These are phyloP conservation scores for Vachellia pachyceras DNA, from an alignment of 306 rosid genomes.

Conservation along the genomic window DNA sequence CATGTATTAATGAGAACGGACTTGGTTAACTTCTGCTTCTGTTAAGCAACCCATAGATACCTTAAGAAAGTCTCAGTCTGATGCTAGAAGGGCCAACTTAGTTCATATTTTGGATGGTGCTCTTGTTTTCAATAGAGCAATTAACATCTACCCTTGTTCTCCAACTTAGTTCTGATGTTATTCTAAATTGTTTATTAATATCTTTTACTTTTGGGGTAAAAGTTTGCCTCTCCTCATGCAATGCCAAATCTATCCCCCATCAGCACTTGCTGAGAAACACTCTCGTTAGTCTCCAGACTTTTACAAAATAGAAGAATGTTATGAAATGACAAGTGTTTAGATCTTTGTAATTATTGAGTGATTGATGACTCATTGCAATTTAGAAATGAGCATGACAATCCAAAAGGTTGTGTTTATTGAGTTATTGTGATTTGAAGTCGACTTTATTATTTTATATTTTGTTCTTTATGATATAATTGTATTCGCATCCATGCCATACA, in stretches of 20 bases:
- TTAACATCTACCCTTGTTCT: too few species aligned
- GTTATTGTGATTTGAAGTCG: not conserved
- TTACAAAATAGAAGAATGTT: not conserved
- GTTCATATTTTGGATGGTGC: not conserved
- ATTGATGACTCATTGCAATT: not conserved
- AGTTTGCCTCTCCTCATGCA: not conserved
- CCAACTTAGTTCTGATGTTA: too few species aligned
- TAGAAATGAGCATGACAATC: not conserved
- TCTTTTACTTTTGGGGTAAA: not conserved
- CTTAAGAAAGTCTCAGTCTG: not conserved
- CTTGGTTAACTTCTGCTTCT: not conserved
- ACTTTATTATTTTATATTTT: not conserved
- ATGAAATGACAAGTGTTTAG: not conserved
- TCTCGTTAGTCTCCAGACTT: not conserved
- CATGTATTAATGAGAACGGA: not conserved
- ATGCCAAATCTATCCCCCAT: not conserved
- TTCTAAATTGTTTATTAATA: not conserved
- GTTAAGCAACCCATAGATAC: not conserved
- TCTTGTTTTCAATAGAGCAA: not conserved
- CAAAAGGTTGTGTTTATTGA: conserved; percentile 1
- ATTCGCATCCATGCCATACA: not conserved
- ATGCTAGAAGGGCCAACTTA: not conserved
- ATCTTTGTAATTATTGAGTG: not conserved
- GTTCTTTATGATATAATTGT: not conserved
- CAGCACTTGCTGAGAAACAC: not conserved